A percentile compares a stretch with the other conserved stretches of the same genome.
Evolutionary conservation across 345 rosid species (phyloP).

Genomic region (Abelmoschus esculentus): DNA sequence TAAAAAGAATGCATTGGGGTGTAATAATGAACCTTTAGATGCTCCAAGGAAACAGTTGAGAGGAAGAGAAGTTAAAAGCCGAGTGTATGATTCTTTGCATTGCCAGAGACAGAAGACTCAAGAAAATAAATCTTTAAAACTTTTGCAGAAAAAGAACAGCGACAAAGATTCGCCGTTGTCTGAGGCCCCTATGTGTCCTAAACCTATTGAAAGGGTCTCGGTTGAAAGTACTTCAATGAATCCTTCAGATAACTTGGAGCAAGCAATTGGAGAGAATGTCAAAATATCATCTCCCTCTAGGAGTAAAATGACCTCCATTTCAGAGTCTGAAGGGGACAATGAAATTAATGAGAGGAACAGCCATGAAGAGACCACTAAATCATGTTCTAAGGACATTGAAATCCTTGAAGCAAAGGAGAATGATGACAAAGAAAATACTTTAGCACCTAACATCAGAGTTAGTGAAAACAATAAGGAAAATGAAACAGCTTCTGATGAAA

Average conservation of each 20-base stretch:
- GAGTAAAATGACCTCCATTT: neutral
- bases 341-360: neutral
- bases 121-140: slow-evolving; percentile 25
- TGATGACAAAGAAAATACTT: slow-evolving; percentile 21
- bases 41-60: slow-evolving; percentile 36
- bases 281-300: slow-evolving; percentile 13
- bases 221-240: slow-evolving; percentile 9
- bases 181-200: slow-evolving; percentile 14
- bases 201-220: slow-evolving; percentile 26
- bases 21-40: slow-evolving; percentile 23
- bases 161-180: slow-evolving; percentile 12
- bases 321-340: slow-evolving; percentile 1
- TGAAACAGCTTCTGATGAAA: slow-evolving; percentile 32
- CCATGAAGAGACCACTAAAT: neutral
- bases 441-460: slow-evolving; percentile 19
- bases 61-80: slow-evolving; percentile 78
- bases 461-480: slow-evolving; percentile 46
- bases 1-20: slow-evolving; percentile 31
- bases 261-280: slow-evolving; percentile 13
- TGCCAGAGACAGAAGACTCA: slow-evolving; percentile 27
- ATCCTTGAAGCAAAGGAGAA: slow-evolving; percentile 7
- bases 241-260: neutral
- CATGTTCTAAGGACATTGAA: slow-evolving; percentile 6
- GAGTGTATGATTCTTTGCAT: slow-evolving; percentile 62
- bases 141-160: slow-evolving; percentile 29